Evolutionary conservation across 768 basidiomycete genomes (phyloP).

Genomic region (Trametes maxima): DNA sequence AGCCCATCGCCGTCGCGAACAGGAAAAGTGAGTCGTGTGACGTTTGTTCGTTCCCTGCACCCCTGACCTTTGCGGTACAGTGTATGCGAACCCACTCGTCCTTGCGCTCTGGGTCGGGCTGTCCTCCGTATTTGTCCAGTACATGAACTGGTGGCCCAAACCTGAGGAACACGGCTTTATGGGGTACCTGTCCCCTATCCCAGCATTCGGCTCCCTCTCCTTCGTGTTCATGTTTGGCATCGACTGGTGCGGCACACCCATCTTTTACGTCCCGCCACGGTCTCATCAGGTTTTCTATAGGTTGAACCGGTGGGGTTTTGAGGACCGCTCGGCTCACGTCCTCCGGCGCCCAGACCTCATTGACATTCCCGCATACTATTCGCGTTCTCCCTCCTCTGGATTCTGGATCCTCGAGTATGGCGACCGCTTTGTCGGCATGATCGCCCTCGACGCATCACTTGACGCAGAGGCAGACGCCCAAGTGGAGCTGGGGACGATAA

Average conservation of each 20-base stretch:
- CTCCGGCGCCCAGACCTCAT: slow-evolving; percentile 60
- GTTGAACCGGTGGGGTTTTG: slow-evolving; percentile 72
- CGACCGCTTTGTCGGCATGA: slow-evolving; percentile 60
- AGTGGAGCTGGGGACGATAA: slow-evolving; percentile 19
- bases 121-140: slow-evolving; percentile 58
- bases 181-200: slow-evolving; percentile 61
- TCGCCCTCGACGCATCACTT: slow-evolving; percentile 67
- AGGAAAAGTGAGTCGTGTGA: slow-evolving; percentile 45
- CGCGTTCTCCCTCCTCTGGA: slow-evolving; percentile 61
- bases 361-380: slow-evolving; percentile 57
- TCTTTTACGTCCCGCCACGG: neutral
- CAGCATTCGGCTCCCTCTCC: slow-evolving; percentile 63
- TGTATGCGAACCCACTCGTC: slow-evolving; percentile 58
- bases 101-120: slow-evolving; percentile 63
- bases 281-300: slow-evolving; percentile 37
- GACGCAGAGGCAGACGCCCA: slow-evolving; percentile 39
- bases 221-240: slow-evolving; percentile 66
- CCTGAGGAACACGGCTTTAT: slow-evolving; percentile 42
- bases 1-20: slow-evolving; percentile 69
- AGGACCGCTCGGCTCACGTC: slow-evolving; percentile 50
- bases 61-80: slow-evolving; percentile 34
- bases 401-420: slow-evolving; percentile 71
- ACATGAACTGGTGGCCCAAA: slow-evolving; percentile 71
- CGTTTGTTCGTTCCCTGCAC: neutral
- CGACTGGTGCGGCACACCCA: slow-evolving; percentile 58